Evolutionary conservation across 2,329 filamentous ascomycete species (phyloP), one percentile per base, ranked within the genome.

Genomic region (Aspergillus luchuensis): DNA sequence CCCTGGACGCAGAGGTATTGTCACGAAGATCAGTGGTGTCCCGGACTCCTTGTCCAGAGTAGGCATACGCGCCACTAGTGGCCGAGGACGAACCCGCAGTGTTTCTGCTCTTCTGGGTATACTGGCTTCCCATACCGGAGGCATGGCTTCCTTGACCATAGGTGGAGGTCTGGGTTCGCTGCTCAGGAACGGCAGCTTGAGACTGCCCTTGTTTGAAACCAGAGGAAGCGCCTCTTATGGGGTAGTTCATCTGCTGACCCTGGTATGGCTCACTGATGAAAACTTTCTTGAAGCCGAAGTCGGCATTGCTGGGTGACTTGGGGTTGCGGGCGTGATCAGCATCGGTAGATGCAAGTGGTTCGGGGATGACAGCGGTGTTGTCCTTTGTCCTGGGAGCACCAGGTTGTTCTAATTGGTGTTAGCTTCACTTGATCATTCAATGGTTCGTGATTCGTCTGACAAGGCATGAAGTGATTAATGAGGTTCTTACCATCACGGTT

Each of bases 401-500:
- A 13, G 67, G 69, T 71, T 73, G 72, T 48, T 74, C 72, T 74
- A 45, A 2, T 33, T 43, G 15, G 23, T 6, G 13, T 33, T 21
- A 17, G 39, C 23, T 48, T 15, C n/a, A 30, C 10, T 43, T 25
- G 45, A 17, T 57, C 52, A 61, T 49, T 23, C 55, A 51, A 47
- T 30, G 21, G 15, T 10, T 19, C 25, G 6, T 8, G 21, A 4
- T 8, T 13, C 21, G 15, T 28, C 10, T 13, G 48, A 19, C 11
- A 4, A 11, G 11, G 21, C 19, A 28, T 33, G 17, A 25, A 50
- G 25, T 3, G 15, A n/a, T 56, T 54, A 63, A 43, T 11, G 28
- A 25, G 45, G 11, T 19, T 65, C 78, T 67, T 74, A 86, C 81
- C 84, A 80, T 86, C 82, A n/a, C 85, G 78, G 74, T 95, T 95